Evolutionary conservation across 1,284 basidiomycete species (phyloP), one percentile per base, ranked within the genome.

Genomic region (Rhodofomes roseus): DNA sequence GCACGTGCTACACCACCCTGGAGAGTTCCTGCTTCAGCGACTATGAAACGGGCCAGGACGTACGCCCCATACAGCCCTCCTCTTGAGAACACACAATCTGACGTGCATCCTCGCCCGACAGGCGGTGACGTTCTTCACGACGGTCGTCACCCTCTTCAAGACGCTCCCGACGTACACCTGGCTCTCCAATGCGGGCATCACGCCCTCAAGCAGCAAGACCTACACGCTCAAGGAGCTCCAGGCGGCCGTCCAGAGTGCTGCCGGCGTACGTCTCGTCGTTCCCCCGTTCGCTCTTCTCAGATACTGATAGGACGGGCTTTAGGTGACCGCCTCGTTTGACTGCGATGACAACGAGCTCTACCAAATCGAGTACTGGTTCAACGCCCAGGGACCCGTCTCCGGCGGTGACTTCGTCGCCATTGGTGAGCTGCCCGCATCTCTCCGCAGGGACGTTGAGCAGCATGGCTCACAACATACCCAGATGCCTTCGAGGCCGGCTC

Each of bases 1-100:
- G 90, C n/a, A 92, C 90, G 1, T 92, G 90, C 71, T 82, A 66
- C 57, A 89, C 87, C 67, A 91, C 88, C 1, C 79, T 92, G 40
- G 65, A 80, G 60, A 70, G 81, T 1, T 72, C 73, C 34, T 92
- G 90, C 68, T 75, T 91, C 57, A 71, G 75, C 31, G 84, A 81
- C 16, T 85, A 81, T 62, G 62, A 80, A 9, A 79, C 71, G 54
- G 87, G 89, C 29, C 80, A 83, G 2, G 89, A 90, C 70, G 83
- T 80, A 66, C 56, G 68, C 60, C 27, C 27, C 31, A 34, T 34
- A 2, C 31, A 20, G 6, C 11, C 25, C 9, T 31, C 9, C 29
- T 29, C 11, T 2, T 22, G 18, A 23, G 48, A 14, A 58, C 41
- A 55, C 54, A 25, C 57, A 18, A 44, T 53, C 27, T 44, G 22